Base-by-base conservation (phyloP, 495 filamentous ascomycete species). In the Penicillium angulare region DNA sequence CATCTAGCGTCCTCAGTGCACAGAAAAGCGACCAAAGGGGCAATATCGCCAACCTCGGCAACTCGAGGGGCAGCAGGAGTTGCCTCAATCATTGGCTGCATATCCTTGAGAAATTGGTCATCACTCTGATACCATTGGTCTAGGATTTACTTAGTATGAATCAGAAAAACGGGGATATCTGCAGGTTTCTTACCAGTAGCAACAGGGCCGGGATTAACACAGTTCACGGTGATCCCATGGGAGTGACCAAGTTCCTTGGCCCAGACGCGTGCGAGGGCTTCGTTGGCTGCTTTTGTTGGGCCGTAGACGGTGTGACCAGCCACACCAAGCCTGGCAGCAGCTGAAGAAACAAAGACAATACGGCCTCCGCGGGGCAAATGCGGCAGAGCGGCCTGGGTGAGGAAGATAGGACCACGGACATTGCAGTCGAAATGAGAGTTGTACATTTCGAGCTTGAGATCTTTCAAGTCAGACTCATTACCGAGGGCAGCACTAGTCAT, bases 21-120 rank as follows among this genome's bases (percentile, higher is more conserved):
- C 8, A 31, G 27, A 12, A 31, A 31, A 8, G 54, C 71, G 24
- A 84, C 67, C n/a, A 74, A 71, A 31, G 71, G 68, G 0, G 83
- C 80, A 32, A 87, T 72, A 51, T 88, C 84, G 44, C 81, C 78
- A 1, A 80, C 76, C 38, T 57, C 71, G 0, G 80, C 84, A 43
- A 81, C 55, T 48, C 79, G 60, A 15, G 67, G 56, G 44, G 78
- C 62, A 17, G 73, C 55, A 7, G 73, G 71, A n/a, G 74, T 79
- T n/a, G 13, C 29, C 21, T 61, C 53, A 53, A 61, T 63, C 54
- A 73, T 69, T 52, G 62, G 56, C 22, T 68, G 61, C 4, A 73
- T 46, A 8, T 34, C 27, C 29, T 47, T 18, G 9, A 22, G 29
- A 3, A 72, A 43, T 1, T 67, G 56, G 33, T 59, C 40, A 9